Percentiles rank a stretch among this genome's conserved stretches.
Evolutionary conservation across 306 rosid genomes (phyloP).

Genomic region (Alnus glutinosa): DNA sequence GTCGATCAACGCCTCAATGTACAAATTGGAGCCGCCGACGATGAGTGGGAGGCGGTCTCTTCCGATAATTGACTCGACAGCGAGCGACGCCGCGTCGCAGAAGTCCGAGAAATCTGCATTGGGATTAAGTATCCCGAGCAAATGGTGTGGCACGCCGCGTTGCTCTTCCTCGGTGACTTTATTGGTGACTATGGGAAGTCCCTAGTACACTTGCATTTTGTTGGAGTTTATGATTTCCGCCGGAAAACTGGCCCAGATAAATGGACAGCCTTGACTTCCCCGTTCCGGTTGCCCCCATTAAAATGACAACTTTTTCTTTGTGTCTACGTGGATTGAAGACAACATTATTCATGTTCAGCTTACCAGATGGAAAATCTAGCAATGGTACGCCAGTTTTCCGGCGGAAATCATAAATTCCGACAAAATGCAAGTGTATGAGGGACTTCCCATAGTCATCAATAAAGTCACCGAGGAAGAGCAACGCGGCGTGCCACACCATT

Average conservation of each 20-base stretch:
- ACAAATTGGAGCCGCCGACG: constrained; percentile 90
- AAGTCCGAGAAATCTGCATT: constrained; percentile 63
- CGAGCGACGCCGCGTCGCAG: constrained; percentile 34
- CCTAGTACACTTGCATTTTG: constrained; percentile 81
- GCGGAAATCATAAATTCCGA: constrained; percentile 87
- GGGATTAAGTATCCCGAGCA: constrained; percentile 61
- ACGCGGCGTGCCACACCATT: constrained; percentile 67
- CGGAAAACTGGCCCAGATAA: constrained; percentile 55
- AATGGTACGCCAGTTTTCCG: constrained; percentile 45
- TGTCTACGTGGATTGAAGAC: constrained; percentile 31
- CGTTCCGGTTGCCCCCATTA: constrained; percentile 87
- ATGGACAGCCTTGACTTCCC: constrained; percentile 83
- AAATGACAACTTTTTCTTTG: constrained; percentile 71
- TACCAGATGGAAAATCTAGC: constrained; percentile 38
- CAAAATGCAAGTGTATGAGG: constrained; percentile 82
- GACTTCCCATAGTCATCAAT: constrained; percentile 74
- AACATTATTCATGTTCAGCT: constrained; percentile 23
- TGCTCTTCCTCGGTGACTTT: constrained; percentile 70
- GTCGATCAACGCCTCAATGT: constrained; percentile 67
- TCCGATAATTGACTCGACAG: constrained; percentile 45
- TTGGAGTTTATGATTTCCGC: constrained; percentile 86
- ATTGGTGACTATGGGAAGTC: constrained; percentile 75
- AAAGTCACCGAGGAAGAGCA: constrained; percentile 70
- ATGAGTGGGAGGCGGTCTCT: constrained; percentile 60
- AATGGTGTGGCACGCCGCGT: constrained; percentile 67